Percentiles rank a stretch among this genome's conserved stretches.
Conservation (phyloP, 768 basidiomycete genomes). For the Hypholoma fasciculare region DNA sequence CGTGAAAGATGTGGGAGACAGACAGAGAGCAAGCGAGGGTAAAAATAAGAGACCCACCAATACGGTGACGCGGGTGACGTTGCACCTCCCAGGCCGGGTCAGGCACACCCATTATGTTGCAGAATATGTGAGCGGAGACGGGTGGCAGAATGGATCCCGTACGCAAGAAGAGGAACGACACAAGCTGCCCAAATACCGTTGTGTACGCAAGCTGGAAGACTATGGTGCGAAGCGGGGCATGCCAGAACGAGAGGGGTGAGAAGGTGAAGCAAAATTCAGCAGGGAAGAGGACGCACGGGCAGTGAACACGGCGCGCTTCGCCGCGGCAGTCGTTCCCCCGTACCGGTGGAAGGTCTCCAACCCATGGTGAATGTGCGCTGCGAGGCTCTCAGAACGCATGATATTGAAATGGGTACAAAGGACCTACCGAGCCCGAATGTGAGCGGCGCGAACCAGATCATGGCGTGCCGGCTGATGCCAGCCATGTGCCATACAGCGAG, state of each 20-base stretch:
- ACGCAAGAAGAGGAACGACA: slow-evolving; percentile 81
- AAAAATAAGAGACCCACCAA: slow-evolving; percentile 39
- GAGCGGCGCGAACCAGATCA: slow-evolving; percentile 82
- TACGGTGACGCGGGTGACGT: slow-evolving; percentile 50
- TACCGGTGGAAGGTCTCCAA: slow-evolving; percentile 80
- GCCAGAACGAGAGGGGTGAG: background rate
- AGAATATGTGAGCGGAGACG: slow-evolving; percentile 82
- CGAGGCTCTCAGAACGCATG: background rate
- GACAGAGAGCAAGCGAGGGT: too few species aligned
- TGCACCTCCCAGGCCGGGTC: slow-evolving; percentile 56
- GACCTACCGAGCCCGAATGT: slow-evolving; percentile 84
- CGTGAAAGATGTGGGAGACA: background rate
- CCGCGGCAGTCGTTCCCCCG: slow-evolving; percentile 67
- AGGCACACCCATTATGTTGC: slow-evolving; percentile 94
- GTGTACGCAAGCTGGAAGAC: slow-evolving; percentile 91
- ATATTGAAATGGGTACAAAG: background rate
- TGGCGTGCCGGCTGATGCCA: slow-evolving; percentile 48
- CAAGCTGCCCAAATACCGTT: slow-evolving; percentile 88
- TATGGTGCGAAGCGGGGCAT: slow-evolving; percentile 28
- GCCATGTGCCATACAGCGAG: slow-evolving; percentile 72
- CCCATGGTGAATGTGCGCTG: slow-evolving; percentile 92
- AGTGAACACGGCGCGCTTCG: slow-evolving; percentile 57
- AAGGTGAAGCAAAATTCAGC: background rate
- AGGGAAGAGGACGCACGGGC: slow-evolving; percentile 44
- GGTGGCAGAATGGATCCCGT: slow-evolving; percentile 83